Evolutionary conservation across 208 protist genomes (phyloP), one percentile per base, ranked within the genome.

Genomic region (Leishmania aethiopica): DNA sequence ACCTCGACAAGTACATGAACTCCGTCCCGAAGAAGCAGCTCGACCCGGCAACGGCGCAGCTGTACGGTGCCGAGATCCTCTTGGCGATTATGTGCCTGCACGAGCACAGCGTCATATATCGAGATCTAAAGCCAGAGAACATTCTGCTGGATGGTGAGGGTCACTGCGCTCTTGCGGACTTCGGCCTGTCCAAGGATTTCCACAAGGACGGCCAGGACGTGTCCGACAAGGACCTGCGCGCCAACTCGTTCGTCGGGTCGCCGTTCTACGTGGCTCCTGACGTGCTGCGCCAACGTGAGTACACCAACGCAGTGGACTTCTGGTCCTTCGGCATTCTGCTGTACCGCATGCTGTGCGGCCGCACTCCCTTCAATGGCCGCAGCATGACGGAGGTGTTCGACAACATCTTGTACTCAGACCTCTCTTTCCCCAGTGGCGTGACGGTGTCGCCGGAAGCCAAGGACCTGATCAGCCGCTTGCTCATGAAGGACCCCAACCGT

Each of bases 301-400:
- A 99, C 93, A 99, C 98, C 25, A 98, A 98, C 80, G 95, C 97
- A 10, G 97, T 99, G 11, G 99, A 99, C 87, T 99, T 98, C 91
- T 99, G 99, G 99, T 97, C 95, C 22, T 98, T 99, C 87, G 99
- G 99, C 66, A 98, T 99, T 75, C 81, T 99, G 17, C 88, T 99
- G n/a, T 99, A 99, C 90, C 97, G 98, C 84, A 99, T 99, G 97
- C 84, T 99, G 37, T 95, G 96, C 81, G 98, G 97, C 51, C 93
- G 97, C 67, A 91, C 97, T 57, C 98, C 98, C 28, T 99, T 99
- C 86, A 98, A 89, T 76, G 92, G 96, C 59, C 95, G 96, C 76
- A 98, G 93, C 81, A 97, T 97, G 91, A 95, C 96, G 79, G 95
- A 97, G 80, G 95, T 98, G 28, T 98, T 98, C 78, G 94, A 98